Evolutionary conservation across 495 filamentous ascomycete genomes (phyloP), one percentile per base, ranked within the genome.

Genomic region (Patellaria atrata): DNA sequence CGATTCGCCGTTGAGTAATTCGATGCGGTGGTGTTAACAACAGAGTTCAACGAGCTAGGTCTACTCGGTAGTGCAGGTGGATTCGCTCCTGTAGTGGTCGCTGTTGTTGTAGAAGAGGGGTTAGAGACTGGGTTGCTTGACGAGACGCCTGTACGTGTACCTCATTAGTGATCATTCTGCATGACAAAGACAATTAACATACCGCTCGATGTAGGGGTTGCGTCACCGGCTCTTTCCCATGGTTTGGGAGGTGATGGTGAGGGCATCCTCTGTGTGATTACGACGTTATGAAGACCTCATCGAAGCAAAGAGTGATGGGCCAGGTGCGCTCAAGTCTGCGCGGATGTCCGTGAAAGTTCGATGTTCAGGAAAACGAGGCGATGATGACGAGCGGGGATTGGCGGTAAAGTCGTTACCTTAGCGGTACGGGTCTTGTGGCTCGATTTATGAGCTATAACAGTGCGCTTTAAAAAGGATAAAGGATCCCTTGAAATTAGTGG

Each of bases 231-330:
- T 55, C 75, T 72, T 61, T 96, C 87, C 87, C 87, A 96, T 13
- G 87, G 87, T 61, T 96, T 96, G 22, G 87, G 87, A 47, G 87
- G 87, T 60, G 86, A 94, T 51, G 87, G 87, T 60, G 86, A 87
- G 44, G 73, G 71, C 48, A 52, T 52, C 36, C n/a, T n/a, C n/a
- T n/a, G n/a, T n/a, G n/a, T n/a, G n/a, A n/a, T n/a, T n/a, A n/a
- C n/a, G n/a, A n/a, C n/a, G n/a, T n/a, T n/a, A n/a, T n/a, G n/a
- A n/a, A n/a, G n/a, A n/a, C n/a, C n/a, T n/a, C n/a, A n/a, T n/a
- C n/a, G n/a, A n/a, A n/a, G n/a, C n/a, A n/a, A n/a, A n/a, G n/a
- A n/a, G n/a, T n/a, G n/a, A n/a, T n/a, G n/a, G n/a, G n/a, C n/a
- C n/a, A n/a, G n/a, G n/a, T n/a, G n/a, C n/a, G n/a, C n/a, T n/a